Conservation (phyloP, 2,329 filamentous ascomycete species). For the Penicillium sp. region DNA sequence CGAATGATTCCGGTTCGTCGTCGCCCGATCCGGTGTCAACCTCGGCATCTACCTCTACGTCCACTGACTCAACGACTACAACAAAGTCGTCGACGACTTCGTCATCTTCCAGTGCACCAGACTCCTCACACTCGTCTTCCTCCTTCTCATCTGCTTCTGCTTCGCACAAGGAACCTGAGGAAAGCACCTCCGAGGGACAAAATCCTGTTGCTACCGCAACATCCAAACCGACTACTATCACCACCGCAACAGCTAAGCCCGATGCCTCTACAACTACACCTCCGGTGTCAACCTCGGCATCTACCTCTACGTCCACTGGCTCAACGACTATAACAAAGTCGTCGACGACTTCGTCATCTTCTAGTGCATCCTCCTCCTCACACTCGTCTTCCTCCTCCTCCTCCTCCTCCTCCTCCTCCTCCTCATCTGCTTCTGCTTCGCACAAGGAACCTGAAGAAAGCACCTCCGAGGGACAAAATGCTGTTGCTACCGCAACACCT, state of each 20-base stretch:
- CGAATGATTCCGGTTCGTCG: slow-evolving; percentile 48
- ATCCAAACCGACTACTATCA: slow-evolving; percentile 59
- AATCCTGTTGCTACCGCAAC: slow-evolving; percentile 49
- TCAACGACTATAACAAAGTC: slow-evolving; percentile 6
- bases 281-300: slow-evolving; percentile 25
- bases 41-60: slow-evolving; percentile 24
- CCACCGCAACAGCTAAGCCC: too few relatives aligned
- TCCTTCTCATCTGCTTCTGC: slow-evolving; percentile 18
- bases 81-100: slow-evolving; percentile 10
- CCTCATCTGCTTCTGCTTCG: slow-evolving; percentile 11
- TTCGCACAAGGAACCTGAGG: slow-evolving; percentile 5
- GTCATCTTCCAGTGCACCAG: slow-evolving; percentile 25
- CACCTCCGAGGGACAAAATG: not conserved
- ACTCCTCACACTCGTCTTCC: slow-evolving; percentile 26
- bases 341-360: slow-evolving; percentile 17
- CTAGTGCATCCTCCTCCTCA: slow-evolving; percentile 25
- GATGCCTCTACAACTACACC: too few relatives aligned
- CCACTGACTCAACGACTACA: slow-evolving; percentile 23
- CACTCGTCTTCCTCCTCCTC: slow-evolving; percentile 28
- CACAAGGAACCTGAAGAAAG: slow-evolving; percentile 2
- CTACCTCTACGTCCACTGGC: slow-evolving; percentile 27
- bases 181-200: not conserved
- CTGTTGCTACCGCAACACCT: slow-evolving; percentile 55
- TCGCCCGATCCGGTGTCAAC: slow-evolving; percentile 27
- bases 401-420: too few relatives aligned